A percentile compares a stretch with the other conserved stretches of the same genome.
These are phyloP conservation scores for Megacollybia platyphylla DNA, from an alignment of 1,284 basidiomycete species.

Conservation along the genomic window DNA sequence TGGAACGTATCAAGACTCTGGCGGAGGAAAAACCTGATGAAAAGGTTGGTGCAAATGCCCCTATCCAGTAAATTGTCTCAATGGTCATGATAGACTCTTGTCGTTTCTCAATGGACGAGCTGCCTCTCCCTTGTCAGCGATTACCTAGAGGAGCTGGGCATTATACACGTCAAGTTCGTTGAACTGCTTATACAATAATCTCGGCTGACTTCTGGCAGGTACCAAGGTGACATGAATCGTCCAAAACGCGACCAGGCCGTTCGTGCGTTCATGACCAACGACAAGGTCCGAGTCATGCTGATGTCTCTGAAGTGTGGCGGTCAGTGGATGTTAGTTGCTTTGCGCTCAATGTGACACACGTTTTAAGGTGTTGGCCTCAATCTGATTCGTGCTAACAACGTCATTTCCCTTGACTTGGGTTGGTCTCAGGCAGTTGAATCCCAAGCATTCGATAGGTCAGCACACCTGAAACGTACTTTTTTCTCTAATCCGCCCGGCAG, in stretches of 20 bases:
- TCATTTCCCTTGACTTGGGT: conserved; percentile 48
- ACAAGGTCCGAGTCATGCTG: conserved; percentile 40
- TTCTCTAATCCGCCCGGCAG: conserved; percentile 17
- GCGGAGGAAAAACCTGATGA: conserved; percentile 35
- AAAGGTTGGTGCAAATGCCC: conserved; percentile 25
- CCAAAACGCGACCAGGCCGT: conserved; percentile 36
- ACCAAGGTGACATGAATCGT: conserved; percentile 48
- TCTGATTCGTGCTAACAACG: conserved; percentile 46
- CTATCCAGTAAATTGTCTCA: not conserved
- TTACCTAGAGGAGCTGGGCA: conserved; percentile 34
- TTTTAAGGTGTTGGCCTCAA: conserved; percentile 36
- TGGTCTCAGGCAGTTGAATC: conserved; percentile 50
- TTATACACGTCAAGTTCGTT: conserved; percentile 39
- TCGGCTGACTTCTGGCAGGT: conserved; percentile 17
- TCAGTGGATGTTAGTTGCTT: conserved; percentile 10
- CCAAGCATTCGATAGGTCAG: conserved; percentile 32
- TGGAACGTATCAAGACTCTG: conserved; percentile 28
- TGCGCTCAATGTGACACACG: not conserved
- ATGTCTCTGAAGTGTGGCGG: conserved; percentile 53
- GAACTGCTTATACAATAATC: not conserved
- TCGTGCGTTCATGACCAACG: conserved; percentile 40
- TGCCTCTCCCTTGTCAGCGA: conserved; percentile 41
- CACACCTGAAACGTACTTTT: conserved; percentile 1
- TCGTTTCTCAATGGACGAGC: conserved; percentile 52
- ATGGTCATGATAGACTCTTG: conserved; percentile 23